Evolutionary conservation across 2,329 filamentous ascomycete species (phyloP).

Genomic region (Massarina eburnea): DNA sequence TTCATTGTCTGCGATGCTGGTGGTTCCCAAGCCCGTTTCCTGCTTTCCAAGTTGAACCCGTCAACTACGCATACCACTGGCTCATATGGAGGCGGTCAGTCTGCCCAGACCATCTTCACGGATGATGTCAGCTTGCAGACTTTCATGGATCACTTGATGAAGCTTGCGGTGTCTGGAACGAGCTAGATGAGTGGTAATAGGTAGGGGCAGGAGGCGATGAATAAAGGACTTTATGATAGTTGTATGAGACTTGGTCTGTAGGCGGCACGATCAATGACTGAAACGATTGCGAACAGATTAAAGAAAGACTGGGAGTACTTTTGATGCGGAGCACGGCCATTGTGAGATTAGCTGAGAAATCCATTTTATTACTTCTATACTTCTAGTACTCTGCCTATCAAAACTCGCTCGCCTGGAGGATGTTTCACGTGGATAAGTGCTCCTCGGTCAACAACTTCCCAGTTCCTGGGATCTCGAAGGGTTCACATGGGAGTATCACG

Average conservation of each 20-base stretch:
- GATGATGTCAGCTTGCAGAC: slow-evolving; percentile 97
- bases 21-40: slow-evolving; percentile 94
- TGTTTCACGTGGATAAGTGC: slow-evolving; percentile 13
- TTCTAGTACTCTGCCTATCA: background rate
- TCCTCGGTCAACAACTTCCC: slow-evolving; percentile 20
- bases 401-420: slow-evolving; percentile 6
- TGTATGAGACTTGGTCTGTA: background rate
- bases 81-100: slow-evolving; percentile 85
- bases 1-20: slow-evolving; percentile 99
- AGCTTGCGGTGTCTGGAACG: slow-evolving; percentile 55
- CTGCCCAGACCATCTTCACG: slow-evolving; percentile 97
- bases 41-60: slow-evolving; percentile 95
- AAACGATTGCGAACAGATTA: background rate
- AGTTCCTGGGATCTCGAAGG: slow-evolving; percentile 22
- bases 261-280: background rate
- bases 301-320: slow-evolving; percentile 2
- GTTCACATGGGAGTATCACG: slow-evolving; percentile 22
- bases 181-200: background rate
- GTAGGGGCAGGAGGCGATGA: slow-evolving; percentile 1
- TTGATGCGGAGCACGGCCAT: slow-evolving; percentile 4
- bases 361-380: slow-evolving; percentile 2
- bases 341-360: slow-evolving; percentile 15
- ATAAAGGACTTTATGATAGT: background rate
- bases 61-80: slow-evolving; percentile 95
- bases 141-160: slow-evolving; percentile 99